phyloP scores from a whole-genome alignment of 345 rosid species.

The Lumnitzera racemosa region DNA sequence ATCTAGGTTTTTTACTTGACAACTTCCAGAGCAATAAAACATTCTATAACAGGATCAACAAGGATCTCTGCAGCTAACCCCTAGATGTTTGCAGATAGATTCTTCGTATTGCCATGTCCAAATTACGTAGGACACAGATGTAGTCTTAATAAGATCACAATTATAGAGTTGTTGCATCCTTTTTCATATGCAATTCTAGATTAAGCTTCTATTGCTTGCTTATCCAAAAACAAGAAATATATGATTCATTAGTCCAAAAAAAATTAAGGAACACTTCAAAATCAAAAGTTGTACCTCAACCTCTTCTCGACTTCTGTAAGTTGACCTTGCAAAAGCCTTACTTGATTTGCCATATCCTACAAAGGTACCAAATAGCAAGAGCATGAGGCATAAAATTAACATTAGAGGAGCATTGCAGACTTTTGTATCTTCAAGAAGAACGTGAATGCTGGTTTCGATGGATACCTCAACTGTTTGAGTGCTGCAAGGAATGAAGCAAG shows the following conservation, averaged over 20 bases:
- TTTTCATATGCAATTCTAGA: too few relatives aligned
- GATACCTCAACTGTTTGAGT: conserved; percentile 68
- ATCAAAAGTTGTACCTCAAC: conserved; percentile 47
- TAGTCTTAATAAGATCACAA: too few relatives aligned
- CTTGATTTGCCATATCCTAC: conserved; percentile 62
- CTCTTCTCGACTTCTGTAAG: conserved; percentile 62
- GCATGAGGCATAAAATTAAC: neutral
- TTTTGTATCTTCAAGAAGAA: neutral
- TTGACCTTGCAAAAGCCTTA: conserved; percentile 47
- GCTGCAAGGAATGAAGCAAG: conserved; percentile 33
- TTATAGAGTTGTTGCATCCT: too few relatives aligned
- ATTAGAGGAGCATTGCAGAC: too few relatives aligned
- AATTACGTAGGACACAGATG: too few relatives aligned
- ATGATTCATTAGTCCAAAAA: conserved; percentile 2
- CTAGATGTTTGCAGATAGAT: too few relatives aligned
- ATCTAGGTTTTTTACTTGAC: too few relatives aligned
- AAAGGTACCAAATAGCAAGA: neutral
- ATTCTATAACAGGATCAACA: too few relatives aligned
- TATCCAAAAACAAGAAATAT: neutral
- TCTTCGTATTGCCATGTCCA: too few relatives aligned
- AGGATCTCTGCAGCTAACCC: too few relatives aligned
- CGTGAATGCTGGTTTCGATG: neutral
- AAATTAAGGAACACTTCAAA: conserved; percentile 7
- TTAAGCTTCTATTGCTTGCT: too few relatives aligned
- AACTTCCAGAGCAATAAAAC: too few relatives aligned